These are phyloP conservation scores for Penicillium sp. DNA, from an alignment of 2,329 filamentous ascomycete species.

Conservation along the genomic window DNA sequence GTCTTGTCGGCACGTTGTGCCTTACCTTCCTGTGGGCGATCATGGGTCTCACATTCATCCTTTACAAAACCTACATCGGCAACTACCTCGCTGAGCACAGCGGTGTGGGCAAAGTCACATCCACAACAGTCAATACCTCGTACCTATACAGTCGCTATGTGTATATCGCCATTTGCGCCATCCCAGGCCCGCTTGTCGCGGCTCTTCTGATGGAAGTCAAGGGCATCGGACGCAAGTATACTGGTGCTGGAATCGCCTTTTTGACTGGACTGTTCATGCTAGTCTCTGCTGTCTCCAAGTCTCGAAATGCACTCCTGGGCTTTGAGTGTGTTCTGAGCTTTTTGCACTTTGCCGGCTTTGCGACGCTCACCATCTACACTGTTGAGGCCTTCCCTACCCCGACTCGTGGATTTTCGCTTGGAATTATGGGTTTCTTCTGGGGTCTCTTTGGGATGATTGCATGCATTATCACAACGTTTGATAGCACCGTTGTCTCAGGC, in stretches of 20 bases:
- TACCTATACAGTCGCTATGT: constrained; percentile 19
- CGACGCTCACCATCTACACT: constrained; percentile 18
- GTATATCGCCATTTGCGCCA: constrained; percentile 15
- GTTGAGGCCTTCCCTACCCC: constrained; percentile 16
- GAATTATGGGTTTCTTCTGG: constrained; percentile 13
- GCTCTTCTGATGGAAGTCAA: constrained; percentile 14
- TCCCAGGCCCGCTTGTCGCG: constrained; percentile 17
- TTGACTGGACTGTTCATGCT: constrained; percentile 20
- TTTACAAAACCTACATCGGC: constrained; percentile 19
- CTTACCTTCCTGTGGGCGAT: constrained; percentile 16
- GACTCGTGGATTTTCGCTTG: constrained; percentile 13
- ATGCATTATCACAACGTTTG: constrained; percentile 13
- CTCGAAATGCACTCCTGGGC: constrained; percentile 8
- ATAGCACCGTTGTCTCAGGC: neutral
- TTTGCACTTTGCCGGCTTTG: constrained; percentile 12
- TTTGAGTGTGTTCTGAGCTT: constrained; percentile 19
- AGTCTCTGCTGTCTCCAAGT: constrained; percentile 10
- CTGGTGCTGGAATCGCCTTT: constrained; percentile 14
- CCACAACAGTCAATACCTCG: constrained; percentile 9
- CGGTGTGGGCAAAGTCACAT: constrained; percentile 8
- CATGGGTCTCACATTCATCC: constrained; percentile 17
- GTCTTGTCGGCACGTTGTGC: neutral
- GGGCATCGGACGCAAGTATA: constrained; percentile 14
- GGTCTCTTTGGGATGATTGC: constrained; percentile 17
- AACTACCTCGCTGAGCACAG: constrained; percentile 10